A percentile compares a stretch with the other conserved stretches of the same genome.
Conservation (phyloP, 1,284 basidiomycete genomes). For the Ceratobasidium sp. region DNA sequence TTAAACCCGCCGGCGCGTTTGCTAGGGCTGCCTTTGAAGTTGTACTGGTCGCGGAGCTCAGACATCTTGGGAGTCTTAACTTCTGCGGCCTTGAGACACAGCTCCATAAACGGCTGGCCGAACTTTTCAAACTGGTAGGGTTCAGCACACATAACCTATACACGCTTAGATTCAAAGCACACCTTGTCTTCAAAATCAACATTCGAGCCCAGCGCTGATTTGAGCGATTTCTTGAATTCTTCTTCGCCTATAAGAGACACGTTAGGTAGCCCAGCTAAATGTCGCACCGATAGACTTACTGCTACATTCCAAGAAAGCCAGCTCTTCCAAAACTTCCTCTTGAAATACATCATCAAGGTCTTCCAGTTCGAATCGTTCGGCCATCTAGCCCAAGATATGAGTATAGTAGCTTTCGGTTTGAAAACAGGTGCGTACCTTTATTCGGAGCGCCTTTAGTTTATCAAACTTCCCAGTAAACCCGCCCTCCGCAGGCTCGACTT, state of each 20-base stretch:
- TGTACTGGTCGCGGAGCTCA: conserved; percentile 30
- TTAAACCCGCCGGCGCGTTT: conserved; percentile 39
- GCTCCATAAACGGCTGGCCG: conserved; percentile 34
- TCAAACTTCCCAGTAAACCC: conserved; percentile 14
- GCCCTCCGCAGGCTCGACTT: conserved; percentile 2
- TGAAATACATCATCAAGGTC: conserved; percentile 37
- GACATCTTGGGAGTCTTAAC: conserved; percentile 30
- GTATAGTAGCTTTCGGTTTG: neutral
- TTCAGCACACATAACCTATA: neutral
- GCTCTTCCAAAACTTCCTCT: conserved; percentile 39
- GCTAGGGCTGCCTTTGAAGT: conserved; percentile 33
- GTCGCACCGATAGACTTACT: neutral
- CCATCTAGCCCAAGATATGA: conserved; percentile 7
- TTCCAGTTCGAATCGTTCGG: conserved; percentile 12
- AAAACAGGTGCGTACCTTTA: conserved; percentile 1
- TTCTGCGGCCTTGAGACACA: conserved; percentile 26
- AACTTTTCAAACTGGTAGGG: conserved; percentile 24
- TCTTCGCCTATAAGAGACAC: conserved; percentile 6
- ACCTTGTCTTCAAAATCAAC: conserved; percentile 29
- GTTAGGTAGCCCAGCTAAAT: neutral
- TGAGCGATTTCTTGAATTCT: conserved; percentile 25
- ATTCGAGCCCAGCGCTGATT: conserved; percentile 16
- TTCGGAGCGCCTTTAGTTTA: conserved; percentile 23
- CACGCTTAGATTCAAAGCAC: neutral
- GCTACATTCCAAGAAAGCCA: conserved; percentile 27